phyloP scores from a whole-genome alignment of 2,329 filamentous ascomycete genomes.

The Trichoderma arundinaceum region DNA sequence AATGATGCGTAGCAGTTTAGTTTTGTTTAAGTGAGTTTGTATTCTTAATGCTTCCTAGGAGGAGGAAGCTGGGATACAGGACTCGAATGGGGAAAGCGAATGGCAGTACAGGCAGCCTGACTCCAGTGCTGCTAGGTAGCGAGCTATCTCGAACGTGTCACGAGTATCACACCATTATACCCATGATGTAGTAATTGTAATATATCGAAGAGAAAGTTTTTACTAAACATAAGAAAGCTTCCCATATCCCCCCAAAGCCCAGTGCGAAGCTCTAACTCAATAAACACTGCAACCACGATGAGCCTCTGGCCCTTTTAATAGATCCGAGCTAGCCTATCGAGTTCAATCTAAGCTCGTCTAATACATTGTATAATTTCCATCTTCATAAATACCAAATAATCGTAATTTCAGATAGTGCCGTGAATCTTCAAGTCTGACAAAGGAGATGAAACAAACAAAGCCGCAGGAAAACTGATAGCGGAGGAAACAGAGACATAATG shows the following conservation, averaged over 20 bases:
- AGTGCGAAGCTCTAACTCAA: not conserved
- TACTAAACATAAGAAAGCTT: not conserved
- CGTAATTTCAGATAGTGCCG: slow-evolving; percentile 1
- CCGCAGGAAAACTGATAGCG: not conserved
- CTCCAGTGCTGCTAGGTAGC: too few relatives aligned
- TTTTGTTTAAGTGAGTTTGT: too few relatives aligned
- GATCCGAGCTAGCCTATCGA: not conserved
- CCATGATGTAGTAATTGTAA: not conserved
- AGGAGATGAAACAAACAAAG: not conserved
- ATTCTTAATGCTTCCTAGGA: too few relatives aligned
- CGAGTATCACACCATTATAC: not conserved
- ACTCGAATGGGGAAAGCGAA: too few relatives aligned
- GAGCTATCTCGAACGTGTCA: too few relatives aligned
- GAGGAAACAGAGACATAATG: slow-evolving; percentile 41
- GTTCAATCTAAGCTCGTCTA: slow-evolving; percentile 4
- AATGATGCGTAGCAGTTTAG: too few relatives aligned
- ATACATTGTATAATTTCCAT: not conserved
- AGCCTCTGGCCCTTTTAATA: not conserved
- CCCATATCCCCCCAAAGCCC: not conserved
- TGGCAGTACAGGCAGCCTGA: too few relatives aligned
- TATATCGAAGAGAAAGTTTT: too few relatives aligned
- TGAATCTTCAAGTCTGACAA: not conserved
- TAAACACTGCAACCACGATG: not conserved
- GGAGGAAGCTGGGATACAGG: too few relatives aligned
- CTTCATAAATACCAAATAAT: slow-evolving; percentile 12